Percentiles rank a stretch among this genome's conserved stretches.
Conservation (phyloP, 2,329 filamentous ascomycete genomes). For the Ceratocystis cubensis region DNA sequence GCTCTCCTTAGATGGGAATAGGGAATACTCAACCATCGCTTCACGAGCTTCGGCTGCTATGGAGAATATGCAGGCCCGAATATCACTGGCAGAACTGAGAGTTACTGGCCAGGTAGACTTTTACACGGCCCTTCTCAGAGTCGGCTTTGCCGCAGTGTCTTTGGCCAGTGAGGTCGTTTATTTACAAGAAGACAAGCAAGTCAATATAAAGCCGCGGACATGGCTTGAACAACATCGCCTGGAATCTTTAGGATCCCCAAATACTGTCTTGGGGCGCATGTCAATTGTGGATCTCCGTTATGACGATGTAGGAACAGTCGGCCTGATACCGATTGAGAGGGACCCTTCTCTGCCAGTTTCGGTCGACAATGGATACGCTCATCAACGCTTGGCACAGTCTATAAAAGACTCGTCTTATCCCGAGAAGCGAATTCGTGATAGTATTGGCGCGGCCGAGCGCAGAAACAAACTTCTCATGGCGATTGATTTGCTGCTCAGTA, state of each 20-base stretch:
- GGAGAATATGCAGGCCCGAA: conserved; percentile 81
- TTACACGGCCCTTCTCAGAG: conserved; percentile 75
- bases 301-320: conserved; percentile 42
- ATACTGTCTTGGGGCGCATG: conserved; percentile 39
- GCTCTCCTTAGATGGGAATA: conserved; percentile 21
- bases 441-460: conserved; percentile 67
- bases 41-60: conserved; percentile 44
- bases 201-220: conserved; percentile 63
- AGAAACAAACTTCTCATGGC: conserved; percentile 67
- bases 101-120: conserved; percentile 87
- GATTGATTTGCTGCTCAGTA: conserved; percentile 62
- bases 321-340: conserved; percentile 42
- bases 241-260: conserved; percentile 56
- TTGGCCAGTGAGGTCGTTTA: conserved; percentile 95
- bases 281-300: conserved; percentile 37
- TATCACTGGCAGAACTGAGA: conserved; percentile 67
- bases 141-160: conserved; percentile 78
- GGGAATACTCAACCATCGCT: not conserved
- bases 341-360: conserved; percentile 30
- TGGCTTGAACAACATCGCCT: conserved; percentile 87
- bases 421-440: conserved; percentile 39
- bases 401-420: conserved; percentile 29
- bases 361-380: conserved; percentile 46
- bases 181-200: conserved; percentile 70
- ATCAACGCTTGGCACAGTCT: conserved; percentile 55